These are phyloP conservation scores for Mucor irregularis DNA, from an alignment of 371 early-diverging fungal species.

Conservation along the genomic window DNA sequence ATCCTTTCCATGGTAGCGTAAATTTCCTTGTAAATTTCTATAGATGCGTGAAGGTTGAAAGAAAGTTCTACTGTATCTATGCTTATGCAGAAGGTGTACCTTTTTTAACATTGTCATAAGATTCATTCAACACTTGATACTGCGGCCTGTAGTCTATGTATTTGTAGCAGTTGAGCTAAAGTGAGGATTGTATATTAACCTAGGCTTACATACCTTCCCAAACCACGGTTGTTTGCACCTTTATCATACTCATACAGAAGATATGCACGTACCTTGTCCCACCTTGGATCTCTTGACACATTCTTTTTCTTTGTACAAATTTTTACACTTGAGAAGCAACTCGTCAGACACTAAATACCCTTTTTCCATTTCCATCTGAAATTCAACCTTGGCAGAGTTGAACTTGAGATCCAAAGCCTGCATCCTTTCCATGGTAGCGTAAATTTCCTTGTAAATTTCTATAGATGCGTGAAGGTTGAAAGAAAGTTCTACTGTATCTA, in stretches of 20 bases:
- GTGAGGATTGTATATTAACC: not conserved
- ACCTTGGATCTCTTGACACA: not conserved
- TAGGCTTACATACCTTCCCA: constrained; percentile 15
- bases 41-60: not conserved
- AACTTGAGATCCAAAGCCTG: constrained; percentile 27
- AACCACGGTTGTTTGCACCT: constrained; percentile 2
- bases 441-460: constrained; percentile 35
- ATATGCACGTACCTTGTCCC: not conserved
- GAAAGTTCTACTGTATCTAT: not conserved
- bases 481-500: not conserved
- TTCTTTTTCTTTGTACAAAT: constrained; percentile 15
- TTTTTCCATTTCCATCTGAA: constrained; percentile 25
- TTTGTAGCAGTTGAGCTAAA: not conserved
- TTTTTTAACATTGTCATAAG: constrained; percentile 25
- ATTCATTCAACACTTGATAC: constrained; percentile 31
- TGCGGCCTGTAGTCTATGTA: constrained; percentile 32
- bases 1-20: constrained; percentile 26
- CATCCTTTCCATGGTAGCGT: constrained; percentile 25
- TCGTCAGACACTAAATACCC: constrained; percentile 28
- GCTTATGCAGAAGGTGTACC: constrained; percentile 13
- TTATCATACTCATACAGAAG: not conserved
- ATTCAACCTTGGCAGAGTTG: constrained; percentile 22
- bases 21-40: constrained; percentile 34
- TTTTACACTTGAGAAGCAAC: constrained; percentile 26
- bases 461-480: not conserved